Evolutionary conservation across 164 flowering plant genomes (phyloP), one percentile per base, ranked within the genome.

Genomic region (Annona squamosa): DNA sequence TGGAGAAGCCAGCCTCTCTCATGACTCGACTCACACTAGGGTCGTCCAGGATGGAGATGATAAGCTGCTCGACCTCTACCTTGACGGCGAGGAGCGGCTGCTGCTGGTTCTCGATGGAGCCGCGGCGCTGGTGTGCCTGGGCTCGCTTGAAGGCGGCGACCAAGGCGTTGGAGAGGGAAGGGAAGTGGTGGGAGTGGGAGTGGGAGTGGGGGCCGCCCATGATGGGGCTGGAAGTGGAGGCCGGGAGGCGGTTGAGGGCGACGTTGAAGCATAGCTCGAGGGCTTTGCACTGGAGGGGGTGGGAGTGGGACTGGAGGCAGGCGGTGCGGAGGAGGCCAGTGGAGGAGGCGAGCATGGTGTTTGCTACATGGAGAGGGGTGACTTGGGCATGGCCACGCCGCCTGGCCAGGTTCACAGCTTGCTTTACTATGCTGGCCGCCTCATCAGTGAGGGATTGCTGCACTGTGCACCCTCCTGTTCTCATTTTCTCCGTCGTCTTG

Each of bases 21-120:
- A 95, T 95, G 71, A 93, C 99, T 77, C 99, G 80, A 74, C 99
- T 95, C 10, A 95, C 99, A 75, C 99, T 94, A 4, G 99, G 98
- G 80, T 94, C 99, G 76, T 94, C 99, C 16, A 94, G 78, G 66
- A 95, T 93, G 7, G 99, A 95, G 10, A 95, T 82, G 1, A 93
- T 86, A 4, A 95, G 91, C 74, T 95, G 99, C 70, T 91, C 97
- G 3, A 91, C 72, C 88, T 95, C 99, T 7, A 95, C 90, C 75
- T 95, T 95, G 16, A 89, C 91, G 13, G 97, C 93, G 16, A 93
- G 72, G 16, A 93, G 83, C 0, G 98, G 94, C 45, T 93, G 97
- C 71, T 92, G 97, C 78, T 91, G 96, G 81, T 79, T 89, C 68
- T 93, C 99, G 46, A 89, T 80, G 1, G 97, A 89, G 12, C 98